phyloP scores from a whole-genome alignment of 1,284 basidiomycete genomes.

The Tilletiopsis washingtonensis region DNA sequence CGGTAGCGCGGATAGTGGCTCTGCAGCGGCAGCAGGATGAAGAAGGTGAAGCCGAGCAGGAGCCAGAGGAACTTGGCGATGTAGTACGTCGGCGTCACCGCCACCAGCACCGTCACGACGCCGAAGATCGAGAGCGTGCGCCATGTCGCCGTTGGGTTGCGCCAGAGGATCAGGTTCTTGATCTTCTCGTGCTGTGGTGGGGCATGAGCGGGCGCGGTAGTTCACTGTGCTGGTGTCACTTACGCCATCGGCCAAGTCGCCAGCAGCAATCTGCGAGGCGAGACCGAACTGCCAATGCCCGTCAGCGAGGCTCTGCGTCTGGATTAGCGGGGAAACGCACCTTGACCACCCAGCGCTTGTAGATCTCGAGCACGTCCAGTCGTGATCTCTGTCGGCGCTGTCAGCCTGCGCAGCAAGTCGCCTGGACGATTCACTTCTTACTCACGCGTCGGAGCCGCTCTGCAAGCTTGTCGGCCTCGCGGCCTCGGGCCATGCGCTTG shows the following conservation, averaged over 20 bases:
- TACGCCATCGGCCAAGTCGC: conserved; percentile 40
- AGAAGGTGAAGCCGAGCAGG: conserved; percentile 38
- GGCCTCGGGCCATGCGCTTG: conserved; percentile 39
- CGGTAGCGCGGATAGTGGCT: conserved; percentile 45
- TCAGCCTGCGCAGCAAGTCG: too few species aligned
- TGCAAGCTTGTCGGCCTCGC: conserved; percentile 40
- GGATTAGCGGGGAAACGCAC: too few species aligned
- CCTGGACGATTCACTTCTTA: too few species aligned
- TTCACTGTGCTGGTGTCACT: too few species aligned
- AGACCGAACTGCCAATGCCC: too few species aligned
- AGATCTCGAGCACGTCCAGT: conserved; percentile 42
- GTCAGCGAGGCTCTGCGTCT: too few species aligned
- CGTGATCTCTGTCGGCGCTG: too few species aligned
- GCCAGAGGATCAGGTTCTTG: conserved; percentile 45
- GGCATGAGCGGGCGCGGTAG: too few species aligned
- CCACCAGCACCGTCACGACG: conserved; percentile 27
- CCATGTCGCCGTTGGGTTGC: conserved; percentile 35
- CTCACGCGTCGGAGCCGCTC: conserved; percentile 37
- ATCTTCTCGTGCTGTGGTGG: conserved; percentile 47
- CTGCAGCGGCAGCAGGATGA: conserved; percentile 30
- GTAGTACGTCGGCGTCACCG: conserved; percentile 26
- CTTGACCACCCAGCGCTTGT: conserved; percentile 38
- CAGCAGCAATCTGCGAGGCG: conserved; percentile 27
- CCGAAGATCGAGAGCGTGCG: conserved; percentile 32
- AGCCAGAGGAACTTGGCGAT: conserved; percentile 35